These are phyloP conservation scores for Eucommia ulmoides DNA, from an alignment of 257 asterid genomes.

Conservation along the genomic window DNA sequence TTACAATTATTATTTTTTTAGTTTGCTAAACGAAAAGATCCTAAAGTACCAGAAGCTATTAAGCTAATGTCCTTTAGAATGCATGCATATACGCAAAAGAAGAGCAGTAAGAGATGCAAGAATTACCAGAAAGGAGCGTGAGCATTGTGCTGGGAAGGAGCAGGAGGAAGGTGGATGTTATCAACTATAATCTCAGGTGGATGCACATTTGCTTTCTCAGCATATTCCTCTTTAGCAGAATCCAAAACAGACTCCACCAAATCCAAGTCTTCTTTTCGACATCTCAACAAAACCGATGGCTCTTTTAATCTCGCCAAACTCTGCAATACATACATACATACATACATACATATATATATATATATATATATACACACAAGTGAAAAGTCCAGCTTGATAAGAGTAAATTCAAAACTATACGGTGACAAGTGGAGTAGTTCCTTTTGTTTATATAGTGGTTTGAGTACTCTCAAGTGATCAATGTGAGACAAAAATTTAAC, in stretches of 20 bases:
- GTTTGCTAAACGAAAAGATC: too few species aligned
- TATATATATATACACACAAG: too few species aligned
- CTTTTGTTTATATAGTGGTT: too few species aligned
- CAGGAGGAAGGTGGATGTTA: background rate
- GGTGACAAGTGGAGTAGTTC: background rate
- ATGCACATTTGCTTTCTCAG: background rate
- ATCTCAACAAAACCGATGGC: background rate
- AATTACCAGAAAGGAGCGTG: background rate
- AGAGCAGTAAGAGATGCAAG: too few species aligned
- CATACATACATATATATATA: background rate
- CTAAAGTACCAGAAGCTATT: too few species aligned
- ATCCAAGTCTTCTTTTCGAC: background rate
- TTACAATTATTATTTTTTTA: background rate
- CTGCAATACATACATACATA: background rate
- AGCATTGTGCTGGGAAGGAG: background rate
- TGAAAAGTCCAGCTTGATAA: too few species aligned
- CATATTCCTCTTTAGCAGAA: background rate
- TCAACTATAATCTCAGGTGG: background rate
- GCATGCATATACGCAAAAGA: too few species aligned
- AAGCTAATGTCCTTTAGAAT: too few species aligned
- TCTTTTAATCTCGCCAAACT: background rate
- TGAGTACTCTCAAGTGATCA: too few species aligned
- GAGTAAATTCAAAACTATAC: too few species aligned
- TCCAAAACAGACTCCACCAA: background rate
- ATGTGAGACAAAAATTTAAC: too few species aligned